Evolutionary conservation across 2,329 filamentous ascomycete genomes (phyloP).

Genomic region (Microdochium bolleyi): DNA sequence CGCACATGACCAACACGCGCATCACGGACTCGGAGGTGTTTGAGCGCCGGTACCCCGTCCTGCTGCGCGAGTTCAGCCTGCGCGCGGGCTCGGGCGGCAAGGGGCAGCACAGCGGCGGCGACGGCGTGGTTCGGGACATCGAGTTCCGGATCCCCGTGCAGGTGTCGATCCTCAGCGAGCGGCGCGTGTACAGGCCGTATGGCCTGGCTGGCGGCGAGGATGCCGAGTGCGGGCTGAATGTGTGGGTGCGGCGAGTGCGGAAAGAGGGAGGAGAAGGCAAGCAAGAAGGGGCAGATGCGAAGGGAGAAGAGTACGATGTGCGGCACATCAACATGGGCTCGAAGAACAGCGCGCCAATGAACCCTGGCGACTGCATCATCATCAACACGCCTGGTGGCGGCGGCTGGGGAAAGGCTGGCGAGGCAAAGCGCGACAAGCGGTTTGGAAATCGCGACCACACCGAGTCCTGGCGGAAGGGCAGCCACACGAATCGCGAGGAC

Average conservation of each 20-base stretch:
- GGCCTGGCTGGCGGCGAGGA: constrained; percentile 78
- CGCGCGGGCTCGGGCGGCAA: constrained; percentile 49
- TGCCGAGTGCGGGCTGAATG: constrained; percentile 70
- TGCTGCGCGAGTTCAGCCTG: constrained; percentile 58
- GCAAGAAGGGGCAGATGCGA: constrained; percentile 14
- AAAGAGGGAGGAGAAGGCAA: constrained; percentile 22
- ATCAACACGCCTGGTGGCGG: constrained; percentile 73
- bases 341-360: constrained; percentile 74
- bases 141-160: constrained; percentile 66
- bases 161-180: constrained; percentile 65
- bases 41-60: constrained; percentile 63
- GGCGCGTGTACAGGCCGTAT: constrained; percentile 66
- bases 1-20: constrained; percentile 71
- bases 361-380: constrained; percentile 69
- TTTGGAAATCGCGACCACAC: neutral
- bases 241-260: constrained; percentile 73
- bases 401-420: constrained; percentile 64
- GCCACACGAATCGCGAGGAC: neutral
- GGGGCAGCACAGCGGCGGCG: constrained; percentile 57
- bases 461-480: neutral
- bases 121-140: constrained; percentile 64
- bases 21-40: constrained; percentile 71
- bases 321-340: constrained; percentile 65
- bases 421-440: constrained; percentile 15
- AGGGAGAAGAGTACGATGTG: constrained; percentile 42